phyloP scores from a whole-genome alignment of 2,329 filamentous ascomycete genomes.

The Akanthomyces dipterigenus region DNA sequence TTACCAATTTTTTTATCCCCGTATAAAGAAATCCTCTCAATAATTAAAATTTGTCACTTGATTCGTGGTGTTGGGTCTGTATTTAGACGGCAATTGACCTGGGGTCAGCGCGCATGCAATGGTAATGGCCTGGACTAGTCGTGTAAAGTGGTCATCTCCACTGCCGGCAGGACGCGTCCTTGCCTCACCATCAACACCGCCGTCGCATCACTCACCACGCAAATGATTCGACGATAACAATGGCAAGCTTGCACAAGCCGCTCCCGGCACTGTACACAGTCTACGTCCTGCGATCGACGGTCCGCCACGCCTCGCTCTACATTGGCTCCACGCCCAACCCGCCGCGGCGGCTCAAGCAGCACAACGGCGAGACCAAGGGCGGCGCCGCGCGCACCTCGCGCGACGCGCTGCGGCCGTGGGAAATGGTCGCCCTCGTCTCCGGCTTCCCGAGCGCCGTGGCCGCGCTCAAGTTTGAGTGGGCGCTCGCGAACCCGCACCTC shows the following conservation, averaged over 20 bases:
- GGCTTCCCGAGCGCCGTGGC: constrained; percentile 84
- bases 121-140: not conserved
- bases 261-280: constrained; percentile 91
- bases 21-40: not conserved
- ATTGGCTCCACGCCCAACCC: constrained; percentile 91
- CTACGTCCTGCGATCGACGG: constrained; percentile 81
- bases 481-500: constrained; percentile 77
- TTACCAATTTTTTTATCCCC: not conserved
- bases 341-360: constrained; percentile 74
- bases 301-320: constrained; percentile 67
- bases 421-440: constrained; percentile 79
- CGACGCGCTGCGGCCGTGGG: constrained; percentile 70
- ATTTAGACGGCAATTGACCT: not conserved
- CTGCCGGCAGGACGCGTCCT: not conserved
- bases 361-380: constrained; percentile 79
- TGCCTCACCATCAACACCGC: not conserved
- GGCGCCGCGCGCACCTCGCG: constrained; percentile 73
- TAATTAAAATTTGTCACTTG: too few relatives aligned
- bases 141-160: not conserved
- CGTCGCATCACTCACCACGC: not conserved
- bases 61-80: too few relatives aligned
- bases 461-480: constrained; percentile 95
- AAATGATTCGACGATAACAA: constrained; percentile 14
- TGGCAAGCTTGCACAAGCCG: constrained; percentile 42
- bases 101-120: not conserved